Evolutionary conservation across 179 eudicot genomes (phyloP), one percentile per base, ranked within the genome.

Genomic region (Patellifolia procumbens): DNA sequence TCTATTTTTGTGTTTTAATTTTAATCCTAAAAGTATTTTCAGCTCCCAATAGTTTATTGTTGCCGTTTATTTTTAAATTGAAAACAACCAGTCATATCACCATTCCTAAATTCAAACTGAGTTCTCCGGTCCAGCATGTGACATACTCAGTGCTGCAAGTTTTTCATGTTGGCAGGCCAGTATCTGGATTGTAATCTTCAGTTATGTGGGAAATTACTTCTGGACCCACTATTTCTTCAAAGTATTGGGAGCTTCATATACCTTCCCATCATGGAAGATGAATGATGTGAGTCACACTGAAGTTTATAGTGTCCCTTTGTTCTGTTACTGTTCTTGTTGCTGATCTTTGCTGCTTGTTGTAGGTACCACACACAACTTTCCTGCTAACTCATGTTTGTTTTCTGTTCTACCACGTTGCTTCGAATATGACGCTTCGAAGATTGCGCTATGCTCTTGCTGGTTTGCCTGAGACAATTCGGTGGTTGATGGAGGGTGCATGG

Each of bases 191-290:
- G 70, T 88, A 52, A 84, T 92, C 49, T 94, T 94, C 87, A 93
- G 97, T 74, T 94, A 94, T 70, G 97, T 94, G 63, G 99, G 99
- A 15, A 95, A 95, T 81, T 95, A 95, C 88, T 95, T 95, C 86
- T 95, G 99, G 99, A 95, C 99, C 67, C 99, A 95, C 80, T 95
- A 95, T 80, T 95, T 95, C 83, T 95, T 95, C 91, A 91, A 84
- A 67, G 99, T 95, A 17, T 83, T 95, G 79, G 99, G 99, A 74
- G 99, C 99, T 73, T 93, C 99, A 28, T 95, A 95, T 78, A 93
- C 99, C 46, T 95, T 95, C 74, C 99, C 99, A 42, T 95, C 99
- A 58, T 95, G 97, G 97, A 91, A 77, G 81, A 95, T 95, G 99
- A 95, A 95, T 85, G 87, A 93, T 72, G 99, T 95, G 87, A 93